Conservation (phyloP, 371 early-diverging fungal genomes). For the Actinomucor elegans region DNA sequence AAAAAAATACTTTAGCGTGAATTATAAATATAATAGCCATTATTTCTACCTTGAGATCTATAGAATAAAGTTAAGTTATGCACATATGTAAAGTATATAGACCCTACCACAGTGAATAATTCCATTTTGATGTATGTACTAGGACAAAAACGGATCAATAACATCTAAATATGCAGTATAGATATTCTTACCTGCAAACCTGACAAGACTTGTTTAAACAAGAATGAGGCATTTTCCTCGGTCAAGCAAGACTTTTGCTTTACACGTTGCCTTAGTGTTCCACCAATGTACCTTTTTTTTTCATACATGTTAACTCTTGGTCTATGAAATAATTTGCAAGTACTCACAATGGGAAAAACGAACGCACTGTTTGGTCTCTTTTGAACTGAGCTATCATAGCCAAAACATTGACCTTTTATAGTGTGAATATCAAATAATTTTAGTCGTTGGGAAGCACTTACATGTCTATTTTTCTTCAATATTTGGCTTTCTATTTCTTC, state of each 20-base stretch:
- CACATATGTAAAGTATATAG: neutral
- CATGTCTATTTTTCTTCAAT: slow-evolving; percentile 14
- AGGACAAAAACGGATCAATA: neutral
- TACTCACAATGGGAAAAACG: slow-evolving; percentile 8
- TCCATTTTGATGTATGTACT: slow-evolving; percentile 15
- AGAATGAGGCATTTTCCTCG: slow-evolving; percentile 2
- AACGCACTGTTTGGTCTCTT: neutral
- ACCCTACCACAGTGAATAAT: slow-evolving; percentile 22
- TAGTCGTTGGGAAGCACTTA: neutral
- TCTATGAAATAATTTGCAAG: neutral
- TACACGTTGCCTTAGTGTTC: neutral
- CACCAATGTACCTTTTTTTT: neutral
- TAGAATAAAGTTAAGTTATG: neutral
- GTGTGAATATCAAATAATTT: neutral
- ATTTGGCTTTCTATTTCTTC: neutral
- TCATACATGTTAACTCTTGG: neutral
- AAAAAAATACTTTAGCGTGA: neutral
- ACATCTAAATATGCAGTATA: neutral
- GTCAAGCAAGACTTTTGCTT: neutral
- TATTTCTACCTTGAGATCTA: slow-evolving; percentile 12
- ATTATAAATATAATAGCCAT: neutral
- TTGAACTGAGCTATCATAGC: neutral
- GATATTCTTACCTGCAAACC: slow-evolving; percentile 3
- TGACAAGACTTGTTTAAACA: slow-evolving; percentile 5
- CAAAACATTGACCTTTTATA: slow-evolving; percentile 10